phyloP scores from a whole-genome alignment of 2,329 filamentous ascomycete species.

The Ophiosphaerella herpotricha region DNA sequence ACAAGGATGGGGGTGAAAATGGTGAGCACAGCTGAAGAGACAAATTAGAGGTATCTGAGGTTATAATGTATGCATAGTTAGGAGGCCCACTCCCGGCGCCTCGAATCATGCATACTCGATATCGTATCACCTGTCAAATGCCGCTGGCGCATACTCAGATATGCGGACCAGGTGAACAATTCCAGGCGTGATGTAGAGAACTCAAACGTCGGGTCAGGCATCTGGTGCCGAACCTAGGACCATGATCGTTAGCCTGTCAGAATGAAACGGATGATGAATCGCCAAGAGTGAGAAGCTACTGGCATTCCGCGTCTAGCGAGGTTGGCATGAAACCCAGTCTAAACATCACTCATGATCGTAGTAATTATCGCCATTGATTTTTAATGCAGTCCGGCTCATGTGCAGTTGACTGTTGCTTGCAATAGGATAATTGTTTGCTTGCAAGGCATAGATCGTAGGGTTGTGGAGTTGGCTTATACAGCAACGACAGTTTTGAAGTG shows the following conservation, averaged over 20 bases:
- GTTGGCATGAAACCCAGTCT: conserved; percentile 29
- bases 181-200: conserved; percentile 13
- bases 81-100: conserved; percentile 12
- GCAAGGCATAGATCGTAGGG: no score
- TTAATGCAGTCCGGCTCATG: not conserved
- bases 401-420: no score
- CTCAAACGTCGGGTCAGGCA: conserved; percentile 22
- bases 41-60: conserved; percentile 16
- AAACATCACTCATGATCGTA: conserved; percentile 13
- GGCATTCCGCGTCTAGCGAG: conserved; percentile 23
- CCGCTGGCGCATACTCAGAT: conserved; percentile 9
- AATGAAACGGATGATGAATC: conserved; percentile 39
- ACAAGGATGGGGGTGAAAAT: not conserved
- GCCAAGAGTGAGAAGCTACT: conserved; percentile 38
- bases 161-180: conserved; percentile 9
- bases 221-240: conserved; percentile 17
- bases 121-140: conserved; percentile 12
- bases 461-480: no score
- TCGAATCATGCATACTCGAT: conserved; percentile 31
- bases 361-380: not conserved
- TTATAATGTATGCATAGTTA: conserved; percentile 18
- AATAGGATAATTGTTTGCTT: no score
- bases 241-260: conserved; percentile 24
- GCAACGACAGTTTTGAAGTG: no score
- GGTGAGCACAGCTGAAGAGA: conserved; percentile 36